Evolutionary conservation across 768 basidiomycete species (phyloP), one percentile per base, ranked within the genome.

Genomic region (Leucogyrophana mollusca): DNA sequence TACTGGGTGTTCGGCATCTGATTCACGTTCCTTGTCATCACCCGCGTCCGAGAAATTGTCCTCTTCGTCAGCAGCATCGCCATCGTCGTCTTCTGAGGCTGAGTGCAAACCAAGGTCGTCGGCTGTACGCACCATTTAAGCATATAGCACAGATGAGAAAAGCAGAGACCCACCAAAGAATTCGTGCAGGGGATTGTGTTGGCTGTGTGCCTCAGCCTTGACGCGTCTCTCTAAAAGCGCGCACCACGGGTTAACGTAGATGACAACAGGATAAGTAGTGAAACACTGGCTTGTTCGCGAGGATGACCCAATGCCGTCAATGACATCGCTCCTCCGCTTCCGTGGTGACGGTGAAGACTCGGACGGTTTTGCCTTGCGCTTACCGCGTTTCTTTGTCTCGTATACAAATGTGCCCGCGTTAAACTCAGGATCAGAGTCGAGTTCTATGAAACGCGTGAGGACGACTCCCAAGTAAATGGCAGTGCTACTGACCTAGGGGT

Each of bases 41-140:
- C 51, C 54, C 9, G 30, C 23, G 25, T 57, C 54, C 4, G 51
- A 45, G 13, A 30, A 30, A 24, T 60, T 57, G 13, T 56, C 54
- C 7, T 49, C 52, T 3, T 58, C 54, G 16, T 58, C 64, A 7
- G 49, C 54, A 7, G 55, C 55, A 6, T 52, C 59, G 25, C 51
- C 43, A 5, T 64, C 64, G 14, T 66, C 60, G 2, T 62, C 70
- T 52, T 80, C 79, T 7, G 75, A 77, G 17, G 72, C 80, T 21
- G 80, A 80, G 23, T 78, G 75, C 14, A 82, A 56, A 32, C 73
- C 73, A 32, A 83, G 53, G 35, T 74, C 68, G 47, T 67, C 56
- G 6, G 61, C 75, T 72, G 47, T 38, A 55, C 2, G 17, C 13
- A 41, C 14, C 9, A 43, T 21, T 32, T 24, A 14, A 3, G 17